Conservation (phyloP, 2,329 filamentous ascomycete genomes). For the Colletotrichum sp. region DNA sequence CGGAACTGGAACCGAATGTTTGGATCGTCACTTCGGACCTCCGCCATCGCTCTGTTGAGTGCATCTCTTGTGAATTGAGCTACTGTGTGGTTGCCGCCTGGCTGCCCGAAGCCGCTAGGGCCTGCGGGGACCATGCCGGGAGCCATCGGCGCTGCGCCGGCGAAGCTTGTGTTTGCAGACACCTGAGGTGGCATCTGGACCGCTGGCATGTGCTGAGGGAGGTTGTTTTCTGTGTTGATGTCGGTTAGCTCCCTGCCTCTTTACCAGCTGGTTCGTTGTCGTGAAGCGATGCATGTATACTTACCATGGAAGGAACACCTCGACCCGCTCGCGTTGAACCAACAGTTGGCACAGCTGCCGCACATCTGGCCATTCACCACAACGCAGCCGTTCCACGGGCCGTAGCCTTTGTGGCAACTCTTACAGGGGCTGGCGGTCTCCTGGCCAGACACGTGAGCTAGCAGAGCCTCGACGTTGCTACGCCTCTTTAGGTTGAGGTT, state of each 20-base stretch:
- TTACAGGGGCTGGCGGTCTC: constrained; percentile 56
- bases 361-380: constrained; percentile 66
- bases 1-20: constrained; percentile 52
- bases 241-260: not conserved
- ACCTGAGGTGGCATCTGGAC: constrained; percentile 33
- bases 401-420: constrained; percentile 65
- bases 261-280: not conserved
- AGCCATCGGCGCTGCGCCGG: constrained; percentile 27
- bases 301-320: constrained; percentile 66
- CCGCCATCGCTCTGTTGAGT: constrained; percentile 51
- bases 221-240: constrained; percentile 46
- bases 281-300: constrained; percentile 18
- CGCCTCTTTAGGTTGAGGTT: constrained; percentile 60
- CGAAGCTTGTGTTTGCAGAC: constrained; percentile 32
- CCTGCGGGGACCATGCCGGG: constrained; percentile 31
- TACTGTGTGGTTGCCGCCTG: constrained; percentile 3
- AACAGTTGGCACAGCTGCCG: constrained; percentile 67
- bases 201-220: constrained; percentile 40
- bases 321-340: constrained; percentile 66
- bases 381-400: constrained; percentile 64
- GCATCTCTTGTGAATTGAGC: constrained; percentile 40
- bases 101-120: constrained; percentile 23
- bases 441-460: constrained; percentile 61
- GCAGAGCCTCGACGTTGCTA: constrained; percentile 65
- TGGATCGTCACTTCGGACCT: constrained; percentile 48